phyloP scores from a whole-genome alignment of 257 asterid species.

The Phtheirospermum japonicum region DNA sequence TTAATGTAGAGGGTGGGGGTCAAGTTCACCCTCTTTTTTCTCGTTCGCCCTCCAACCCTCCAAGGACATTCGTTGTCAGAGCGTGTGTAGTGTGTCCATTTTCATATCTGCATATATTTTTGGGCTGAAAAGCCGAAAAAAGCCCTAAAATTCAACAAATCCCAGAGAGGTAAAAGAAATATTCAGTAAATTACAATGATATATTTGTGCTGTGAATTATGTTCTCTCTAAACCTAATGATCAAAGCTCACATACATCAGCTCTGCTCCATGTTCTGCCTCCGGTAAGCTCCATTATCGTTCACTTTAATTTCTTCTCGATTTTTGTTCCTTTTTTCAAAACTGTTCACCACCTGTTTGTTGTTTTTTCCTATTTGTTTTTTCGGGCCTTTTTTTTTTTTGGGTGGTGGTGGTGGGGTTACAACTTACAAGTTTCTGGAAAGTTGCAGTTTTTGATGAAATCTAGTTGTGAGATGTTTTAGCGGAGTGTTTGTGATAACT shows the following conservation, averaged over 20 bases:
- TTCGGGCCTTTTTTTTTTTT: too few species aligned
- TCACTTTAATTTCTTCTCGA: neutral
- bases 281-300: conserved; percentile 31
- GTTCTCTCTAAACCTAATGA: conserved; percentile 33
- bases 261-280: conserved; percentile 29
- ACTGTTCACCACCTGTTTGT: neutral
- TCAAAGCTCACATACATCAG: conserved; percentile 27
- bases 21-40: neutral
- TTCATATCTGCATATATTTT: conserved; percentile 26
- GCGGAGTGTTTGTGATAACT: neutral
- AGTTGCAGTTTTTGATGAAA: too few species aligned
- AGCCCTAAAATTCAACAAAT: conserved; percentile 17
- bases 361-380: too few species aligned
- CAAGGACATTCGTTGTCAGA: conserved; percentile 29
- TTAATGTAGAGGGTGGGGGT: neutral
- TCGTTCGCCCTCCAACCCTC: conserved; percentile 28
- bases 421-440: too few species aligned
- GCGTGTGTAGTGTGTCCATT: conserved; percentile 17
- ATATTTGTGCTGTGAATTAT: conserved; percentile 24
- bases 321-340: neutral
- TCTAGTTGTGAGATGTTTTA: too few species aligned
- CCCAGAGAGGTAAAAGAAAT: neutral
- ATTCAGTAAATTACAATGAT: conserved; percentile 12
- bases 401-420: too few species aligned
- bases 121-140: conserved; percentile 7